Percentiles rank a stretch among this genome's conserved stretches.
These are phyloP conservation scores for Verticillium zaregamsianum DNA, from an alignment of 2,329 filamentous ascomycete genomes.

Conservation along the genomic window DNA sequence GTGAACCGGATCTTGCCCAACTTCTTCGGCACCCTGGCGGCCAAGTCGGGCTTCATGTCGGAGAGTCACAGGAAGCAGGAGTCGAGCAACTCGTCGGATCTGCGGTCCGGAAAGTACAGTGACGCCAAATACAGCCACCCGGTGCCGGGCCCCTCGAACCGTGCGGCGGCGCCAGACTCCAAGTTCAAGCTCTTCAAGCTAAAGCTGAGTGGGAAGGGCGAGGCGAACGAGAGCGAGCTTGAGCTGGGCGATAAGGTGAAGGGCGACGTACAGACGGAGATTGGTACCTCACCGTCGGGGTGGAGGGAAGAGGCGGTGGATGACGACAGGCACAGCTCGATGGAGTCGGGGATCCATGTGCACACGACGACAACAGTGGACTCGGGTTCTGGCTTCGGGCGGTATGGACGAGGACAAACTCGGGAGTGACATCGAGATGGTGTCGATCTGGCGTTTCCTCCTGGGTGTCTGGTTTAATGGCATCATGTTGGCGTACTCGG, in stretches of 20 bases:
- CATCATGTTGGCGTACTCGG: background rate
- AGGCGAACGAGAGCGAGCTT: slow-evolving; percentile 20
- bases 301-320: background rate
- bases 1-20: slow-evolving; percentile 11
- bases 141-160: background rate
- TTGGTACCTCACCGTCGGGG: slow-evolving; percentile 7
- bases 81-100: slow-evolving; percentile 1
- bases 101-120: background rate
- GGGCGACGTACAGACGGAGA: slow-evolving; percentile 26
- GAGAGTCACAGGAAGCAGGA: background rate
- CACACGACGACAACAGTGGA: slow-evolving; percentile 11
- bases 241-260: slow-evolving; percentile 23
- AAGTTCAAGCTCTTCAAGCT: background rate
- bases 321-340: slow-evolving; percentile 2
- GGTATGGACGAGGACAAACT: background rate
- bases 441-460: background rate
- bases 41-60: background rate
- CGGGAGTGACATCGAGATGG: background rate
- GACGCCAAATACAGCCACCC: background rate
- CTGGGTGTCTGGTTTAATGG: background rate
- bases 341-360: slow-evolving; percentile 14
- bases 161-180: background rate
- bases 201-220: background rate
- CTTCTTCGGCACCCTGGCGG: slow-evolving; percentile 3
- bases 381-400: background rate